These are phyloP conservation scores for Achaetomiella virescens DNA, from an alignment of 495 filamentous ascomycete genomes.

Conservation along the genomic window DNA sequence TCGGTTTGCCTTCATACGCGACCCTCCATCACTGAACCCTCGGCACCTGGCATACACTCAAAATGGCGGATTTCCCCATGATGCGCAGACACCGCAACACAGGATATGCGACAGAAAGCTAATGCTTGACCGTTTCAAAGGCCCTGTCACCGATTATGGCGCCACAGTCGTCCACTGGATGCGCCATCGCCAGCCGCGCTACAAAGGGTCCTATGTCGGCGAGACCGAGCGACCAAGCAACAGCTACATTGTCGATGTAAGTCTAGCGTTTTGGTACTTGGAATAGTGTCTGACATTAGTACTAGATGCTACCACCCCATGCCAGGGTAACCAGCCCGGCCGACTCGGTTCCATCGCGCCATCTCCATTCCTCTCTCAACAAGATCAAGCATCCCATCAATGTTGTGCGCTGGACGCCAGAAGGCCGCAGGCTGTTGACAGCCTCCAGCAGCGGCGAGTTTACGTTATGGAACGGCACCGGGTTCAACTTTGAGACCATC, in stretches of 20 bases:
- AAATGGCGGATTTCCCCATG: neutral
- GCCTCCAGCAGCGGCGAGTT: slow-evolving; percentile 96
- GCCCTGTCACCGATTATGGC: slow-evolving; percentile 91
- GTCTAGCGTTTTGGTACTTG: slow-evolving; percentile 25
- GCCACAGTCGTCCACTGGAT: slow-evolving; percentile 90
- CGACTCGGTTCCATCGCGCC: slow-evolving; percentile 80
- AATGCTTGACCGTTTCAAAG: slow-evolving; percentile 36
- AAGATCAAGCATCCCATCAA: slow-evolving; percentile 97
- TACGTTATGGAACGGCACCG: slow-evolving; percentile 96
- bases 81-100: neutral
- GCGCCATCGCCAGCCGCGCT: slow-evolving; percentile 73
- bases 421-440: slow-evolving; percentile 84
- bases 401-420: slow-evolving; percentile 95
- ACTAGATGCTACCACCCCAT: slow-evolving; percentile 78
- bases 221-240: slow-evolving; percentile 79
- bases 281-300: slow-evolving; percentile 22
- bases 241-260: slow-evolving; percentile 84
- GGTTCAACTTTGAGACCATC: slow-evolving; percentile 98
- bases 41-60: too few species aligned
- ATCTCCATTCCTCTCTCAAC: slow-evolving; percentile 91
- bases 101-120: neutral
- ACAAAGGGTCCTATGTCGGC: slow-evolving; percentile 57
- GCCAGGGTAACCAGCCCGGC: slow-evolving; percentile 65
- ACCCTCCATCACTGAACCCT: neutral
- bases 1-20: neutral